A percentile compares a stretch with the other conserved stretches of the same genome.
phyloP scores from a whole-genome alignment of 129 eudicot genomes.

The Artemisia annua region DNA sequence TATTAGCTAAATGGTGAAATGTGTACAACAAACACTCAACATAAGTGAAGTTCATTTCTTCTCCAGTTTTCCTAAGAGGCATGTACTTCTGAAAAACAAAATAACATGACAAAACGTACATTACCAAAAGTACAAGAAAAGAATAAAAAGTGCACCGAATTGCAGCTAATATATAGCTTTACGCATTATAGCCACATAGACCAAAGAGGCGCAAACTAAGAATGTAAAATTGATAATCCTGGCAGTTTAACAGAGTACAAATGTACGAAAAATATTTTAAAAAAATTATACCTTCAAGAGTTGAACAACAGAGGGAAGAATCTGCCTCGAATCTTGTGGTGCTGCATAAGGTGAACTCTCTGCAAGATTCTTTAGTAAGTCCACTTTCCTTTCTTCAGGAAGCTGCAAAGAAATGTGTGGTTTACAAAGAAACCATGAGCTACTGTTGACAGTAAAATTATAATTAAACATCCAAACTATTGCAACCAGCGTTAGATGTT shows the following conservation, averaged over 20 bases:
- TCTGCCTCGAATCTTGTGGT: constrained; percentile 85
- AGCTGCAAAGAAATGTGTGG: constrained; percentile 40
- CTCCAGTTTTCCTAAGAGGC: constrained; percentile 85
- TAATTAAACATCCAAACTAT: too few species aligned
- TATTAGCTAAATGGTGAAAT: constrained; percentile 87
- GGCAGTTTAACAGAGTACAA: too few species aligned
- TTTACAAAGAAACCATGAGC: constrained; percentile 7
- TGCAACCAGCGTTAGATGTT: too few species aligned
- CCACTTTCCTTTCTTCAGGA: constrained; percentile 84
- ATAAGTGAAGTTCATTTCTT: constrained; percentile 90
- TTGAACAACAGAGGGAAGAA: constrained; percentile 77
- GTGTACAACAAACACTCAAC: constrained; percentile 88
- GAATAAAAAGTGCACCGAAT: background rate
- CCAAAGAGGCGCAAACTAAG: too few species aligned
- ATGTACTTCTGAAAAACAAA: constrained; percentile 64
- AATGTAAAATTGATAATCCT: too few species aligned
- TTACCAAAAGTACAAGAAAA: background rate
- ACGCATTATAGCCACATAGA: too few species aligned
- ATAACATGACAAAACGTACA: background rate
- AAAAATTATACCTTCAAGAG: constrained; percentile 63
- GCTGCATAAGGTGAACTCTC: constrained; percentile 88
- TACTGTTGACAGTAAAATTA: background rate
- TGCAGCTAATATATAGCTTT: background rate
- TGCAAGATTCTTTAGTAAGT: constrained; percentile 89
- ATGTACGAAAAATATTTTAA: background rate